Evolutionary conservation across 2,329 filamentous ascomycete species (phyloP), one percentile per base, ranked within the genome.

Genomic region (Diaporthe citri): DNA sequence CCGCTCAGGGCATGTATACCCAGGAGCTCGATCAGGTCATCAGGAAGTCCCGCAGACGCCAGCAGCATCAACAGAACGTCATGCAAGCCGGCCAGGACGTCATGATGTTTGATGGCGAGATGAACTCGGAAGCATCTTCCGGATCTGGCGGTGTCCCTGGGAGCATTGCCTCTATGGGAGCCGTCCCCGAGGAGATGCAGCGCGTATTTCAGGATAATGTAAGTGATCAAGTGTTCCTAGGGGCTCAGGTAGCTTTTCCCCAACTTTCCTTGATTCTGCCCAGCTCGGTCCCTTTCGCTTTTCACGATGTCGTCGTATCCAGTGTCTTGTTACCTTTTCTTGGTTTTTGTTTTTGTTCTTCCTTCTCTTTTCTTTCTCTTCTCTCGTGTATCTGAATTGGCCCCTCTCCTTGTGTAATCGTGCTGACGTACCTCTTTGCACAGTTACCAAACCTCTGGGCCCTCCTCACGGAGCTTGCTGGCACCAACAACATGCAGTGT

Each of bases 181-280:
- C 66, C n/a, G 36, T 55, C n/a, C 46, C 66, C 22, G 48, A 55
- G 9, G 48, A 70, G 48, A 56, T 70, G 66, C 48, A 70, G 22
- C 31, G 46, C 20, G 66, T 70, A 12, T 70, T 70, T 55, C 46
- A 70, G 66, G 66, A 70, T 70, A 55, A 56, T 51, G 46, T 70
- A 70, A 70, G 46, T 70, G 48, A 55, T 39, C 64, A 55, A 41
- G 66, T 55, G 25, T 70, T 56, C 66, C 34, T 70, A 55, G 66
- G 66, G 34, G 59, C 59, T 64, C 59, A 64, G 59, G 41, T 64
- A 64, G 39, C 59, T 64, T 62, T n/a, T 39, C 59, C 59, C 59
- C 59, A 64, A 17, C 25, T 46, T 34, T 64, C 10, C 39, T 31
- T 39, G 34, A 39, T 12, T 25, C 34, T 60, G 3, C 34, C 25